Conservation (phyloP, 306 rosid species). For the Lathyrus oleraceus region DNA sequence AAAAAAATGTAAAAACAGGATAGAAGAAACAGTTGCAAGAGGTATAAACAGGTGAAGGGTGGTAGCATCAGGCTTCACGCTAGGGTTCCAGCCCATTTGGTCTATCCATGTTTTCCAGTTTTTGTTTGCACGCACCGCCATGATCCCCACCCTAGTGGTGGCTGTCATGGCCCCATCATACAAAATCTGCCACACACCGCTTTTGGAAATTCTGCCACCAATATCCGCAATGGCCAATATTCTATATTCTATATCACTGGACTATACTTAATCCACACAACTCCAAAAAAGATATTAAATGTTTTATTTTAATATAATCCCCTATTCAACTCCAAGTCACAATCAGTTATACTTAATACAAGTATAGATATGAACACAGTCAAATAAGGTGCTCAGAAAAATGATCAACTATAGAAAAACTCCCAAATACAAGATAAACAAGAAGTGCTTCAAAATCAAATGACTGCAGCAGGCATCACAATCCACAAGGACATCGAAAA, state of each 20-base stretch:
- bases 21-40: neutral
- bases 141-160: neutral
- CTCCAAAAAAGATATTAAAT: conserved; percentile 3
- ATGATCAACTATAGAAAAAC: conserved; percentile 21
- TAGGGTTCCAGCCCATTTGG: neutral
- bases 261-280: conserved; percentile 6
- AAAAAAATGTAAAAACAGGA: neutral
- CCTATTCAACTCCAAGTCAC: conserved; percentile 25
- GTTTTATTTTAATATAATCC: neutral
- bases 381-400: conserved; percentile 18
- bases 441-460: neutral
- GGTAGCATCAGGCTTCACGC: neutral
- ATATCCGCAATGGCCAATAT: neutral
- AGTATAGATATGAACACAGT: neutral
- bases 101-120: neutral
- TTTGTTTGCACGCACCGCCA: neutral
- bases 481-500: conserved; percentile 33
- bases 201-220: neutral
- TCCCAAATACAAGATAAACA: conserved; percentile 27
- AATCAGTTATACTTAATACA: neutral
- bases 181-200: neutral
- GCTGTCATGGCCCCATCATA: neutral
- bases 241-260: neutral
- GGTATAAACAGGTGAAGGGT: neutral
- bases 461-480: conserved; percentile 31